A percentile compares a stretch with the other conserved stretches of the same genome.
phyloP scores from a whole-genome alignment of 176 grass and related monocot species.

The Ensete ventricosum region DNA sequence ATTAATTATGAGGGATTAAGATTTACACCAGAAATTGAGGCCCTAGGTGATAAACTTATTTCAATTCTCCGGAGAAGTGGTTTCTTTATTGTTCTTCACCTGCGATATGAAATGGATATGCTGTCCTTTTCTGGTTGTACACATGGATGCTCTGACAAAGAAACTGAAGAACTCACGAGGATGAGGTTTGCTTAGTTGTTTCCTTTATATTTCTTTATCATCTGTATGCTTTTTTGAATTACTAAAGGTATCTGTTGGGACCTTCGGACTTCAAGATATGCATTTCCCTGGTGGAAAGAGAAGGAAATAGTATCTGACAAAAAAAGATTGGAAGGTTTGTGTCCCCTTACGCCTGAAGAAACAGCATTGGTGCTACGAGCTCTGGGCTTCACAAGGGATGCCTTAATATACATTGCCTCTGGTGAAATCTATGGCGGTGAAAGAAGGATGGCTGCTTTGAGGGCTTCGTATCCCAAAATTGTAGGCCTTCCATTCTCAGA shows the following conservation, averaged over 20 bases:
- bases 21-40: constrained; percentile 77
- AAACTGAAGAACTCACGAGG: constrained; percentile 67
- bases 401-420: constrained; percentile 85
- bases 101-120: constrained; percentile 99
- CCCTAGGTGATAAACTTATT: constrained; percentile 73
- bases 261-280: constrained; percentile 50
- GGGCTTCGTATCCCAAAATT: constrained; percentile 60
- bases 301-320: constrained; percentile 90
- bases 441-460: constrained; percentile 60
- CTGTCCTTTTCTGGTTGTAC: constrained; percentile 95
- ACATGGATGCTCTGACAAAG: constrained; percentile 72
- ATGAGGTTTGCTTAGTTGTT: constrained; percentile 48
- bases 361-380: constrained; percentile 78
- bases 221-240: constrained; percentile 11
- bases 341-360: constrained; percentile 93
- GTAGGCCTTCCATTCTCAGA: constrained; percentile 33
- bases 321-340: constrained; percentile 85
- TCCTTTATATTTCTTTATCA: neutral
- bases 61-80: constrained; percentile 49
- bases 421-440: constrained; percentile 91
- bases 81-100: constrained; percentile 79
- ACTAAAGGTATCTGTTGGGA: constrained; percentile 8
- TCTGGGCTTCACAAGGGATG: constrained; percentile 57
- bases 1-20: constrained; percentile 75
- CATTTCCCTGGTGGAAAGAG: constrained; percentile 98